Base-by-base conservation (phyloP, 345 rosid species). In the Moringa oleifera region DNA sequence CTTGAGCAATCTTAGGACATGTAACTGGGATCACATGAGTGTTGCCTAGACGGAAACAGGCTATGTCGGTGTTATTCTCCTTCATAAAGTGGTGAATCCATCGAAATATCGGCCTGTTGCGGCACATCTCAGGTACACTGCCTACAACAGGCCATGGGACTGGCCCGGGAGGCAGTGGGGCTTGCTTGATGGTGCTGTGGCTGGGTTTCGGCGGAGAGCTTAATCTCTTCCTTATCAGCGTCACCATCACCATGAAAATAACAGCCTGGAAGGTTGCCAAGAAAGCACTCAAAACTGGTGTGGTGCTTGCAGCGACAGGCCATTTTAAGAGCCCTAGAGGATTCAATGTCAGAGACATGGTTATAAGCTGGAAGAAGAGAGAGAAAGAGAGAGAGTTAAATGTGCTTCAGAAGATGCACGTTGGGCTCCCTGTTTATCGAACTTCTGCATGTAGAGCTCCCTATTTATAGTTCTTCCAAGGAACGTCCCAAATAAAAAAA, bases 151-250 rank as follows among this genome's bases (percentile, higher is more conserved):
- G 83, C 60, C 73, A 79, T 17, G 75, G 73, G 6, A 20, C 60
- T 20, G 80, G 80, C 15, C 83, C 79, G 12, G 83, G 83, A 4
- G 80, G 83, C 21, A 72, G 80, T 20, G 72, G 76, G 37, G 6
- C 37, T 33, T 33, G 37, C 37, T 33, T 33, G 11, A 36, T 24
- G 45, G 25, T 62, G 6, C 23, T 63, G 5, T 33, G 37, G 37
- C 11, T 58, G 49, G 63, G 33, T 31, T 54, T n/a, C 6, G 24
- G 57, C 36, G 59, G 62, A 1, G 75, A 61, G 58, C 62, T 66
- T 7, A 72, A 23, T 62, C 49, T 58, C 57, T 72, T 72, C 52
- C 61, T 23, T 46, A 72, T 51, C 28, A 72, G 37, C 5, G 11
- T 58, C 25, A 67, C 41, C 50, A 72, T 7, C 0, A 46, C 53